Evolutionary conservation across 805 yeast species (phyloP), one percentile per base, ranked within the genome.

Genomic region (Teunomyces lycoperdinae): DNA sequence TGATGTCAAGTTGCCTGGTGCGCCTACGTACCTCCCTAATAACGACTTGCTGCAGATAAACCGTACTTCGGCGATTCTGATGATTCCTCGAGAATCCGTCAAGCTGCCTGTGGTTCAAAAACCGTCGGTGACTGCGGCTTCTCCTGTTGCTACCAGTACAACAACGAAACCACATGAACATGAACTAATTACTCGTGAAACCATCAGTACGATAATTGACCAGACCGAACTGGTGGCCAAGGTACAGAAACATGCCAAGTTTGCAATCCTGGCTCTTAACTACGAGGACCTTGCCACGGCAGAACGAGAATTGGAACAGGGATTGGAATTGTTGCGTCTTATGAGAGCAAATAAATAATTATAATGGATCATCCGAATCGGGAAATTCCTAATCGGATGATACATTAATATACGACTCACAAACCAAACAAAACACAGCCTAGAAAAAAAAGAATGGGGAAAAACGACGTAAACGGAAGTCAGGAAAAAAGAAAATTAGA

Each of bases 211-310:
- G 13, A 78, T 85, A 47, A 63, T 86, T 58, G 76, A 78, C 48
- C 70, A 73, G 11, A 78, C 83, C 17, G 87, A 80, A 46, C 68
- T 74, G 41, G 81, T 85, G 16, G 60, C 80, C 8, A 71, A 76
- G 55, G 80, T 84, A 1, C 92, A 86, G 58, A 85, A 81, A 55
- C 78, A 76, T 50, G 87, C 91, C 29, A 85, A 81, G 60, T 87
- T 83, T 61, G 92, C 90, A 1, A 81, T 85, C 5, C 83, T 89
- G 48, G 94, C 95, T 0, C 71, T 87, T 60, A 85, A 85, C 59
- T 87, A 85, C 61, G 92, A 87, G 51, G 95, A 87, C 56, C 66
- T 79, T 31, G 74, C 62, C 2, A 87, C 92, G 0, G 92, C 92
- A 2, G 80, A 81, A 39, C 70, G 68, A 32, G 89, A 87, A 59